Base-by-base conservation (phyloP, 2,329 filamentous ascomycete species). In the Cadophora gregata region DNA sequence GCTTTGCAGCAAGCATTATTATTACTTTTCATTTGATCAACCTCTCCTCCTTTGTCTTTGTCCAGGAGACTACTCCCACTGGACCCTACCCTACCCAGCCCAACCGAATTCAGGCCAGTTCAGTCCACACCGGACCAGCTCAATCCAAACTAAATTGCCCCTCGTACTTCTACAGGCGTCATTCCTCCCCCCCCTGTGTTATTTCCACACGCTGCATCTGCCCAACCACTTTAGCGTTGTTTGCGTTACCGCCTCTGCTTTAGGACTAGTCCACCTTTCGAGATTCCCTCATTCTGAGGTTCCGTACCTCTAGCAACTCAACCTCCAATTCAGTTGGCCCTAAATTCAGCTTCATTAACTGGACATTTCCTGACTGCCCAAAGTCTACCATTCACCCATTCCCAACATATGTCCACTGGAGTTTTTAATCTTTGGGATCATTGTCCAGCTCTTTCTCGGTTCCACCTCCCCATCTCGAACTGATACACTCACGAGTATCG, bases 401-500 rank as follows among this genome's bases (percentile, higher is more conserved):
- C 36, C 21, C 38, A 29, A 25, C 56, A 63, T 50, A 14, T 59
- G 38, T 50, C 27, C 42, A 27, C 55, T 47, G 25, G n/a, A 36
- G 24, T 50, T 60, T 66, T 58, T 12, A 62, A 33, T 50, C 61
- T 55, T 19, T 36, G 14, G 60, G n/a, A 2, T 59, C 53, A 19
- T 48, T 45, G 50, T 47, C 62, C 59, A 59, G 33, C 14, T 36
- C 53, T 38, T 66, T 58, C 61, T 60, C 27, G 50, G 62, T 19
- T 29, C 19, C 53, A 16, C 38, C 48, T 12, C 51, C 38, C n/a
- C 64, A 61, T 65, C 58, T 61, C 63, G 27, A 65, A 66, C 68
- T 68, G 70, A 61, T 70, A 68, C 69, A 59, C 45, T 25, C 55
- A 53, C 62, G 19, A 67, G 71, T 68, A 64, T 71, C 67, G 59